These are phyloP conservation scores for Papilionanthe hybrid DNA, from an alignment of 116 monocot species.

Conservation along the genomic window DNA sequence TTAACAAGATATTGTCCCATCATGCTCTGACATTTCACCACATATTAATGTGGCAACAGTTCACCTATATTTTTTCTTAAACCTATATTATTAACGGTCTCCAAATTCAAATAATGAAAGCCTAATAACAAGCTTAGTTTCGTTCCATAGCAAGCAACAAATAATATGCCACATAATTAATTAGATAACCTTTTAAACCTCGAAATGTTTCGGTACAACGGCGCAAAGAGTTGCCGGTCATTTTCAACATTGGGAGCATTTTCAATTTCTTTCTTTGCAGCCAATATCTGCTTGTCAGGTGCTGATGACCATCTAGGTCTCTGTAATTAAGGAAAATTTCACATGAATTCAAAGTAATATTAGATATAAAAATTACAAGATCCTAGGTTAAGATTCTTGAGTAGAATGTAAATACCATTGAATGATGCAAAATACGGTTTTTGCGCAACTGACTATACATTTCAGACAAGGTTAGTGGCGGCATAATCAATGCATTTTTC, in stretches of 20 bases:
- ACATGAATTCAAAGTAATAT: background rate
- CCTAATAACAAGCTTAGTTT: background rate
- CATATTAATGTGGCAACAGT: conserved; percentile 5
- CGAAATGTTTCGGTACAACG: conserved; percentile 40
- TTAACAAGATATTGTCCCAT: conserved; percentile 1
- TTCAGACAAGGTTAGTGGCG: conserved; percentile 35
- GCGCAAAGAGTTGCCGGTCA: conserved; percentile 33
- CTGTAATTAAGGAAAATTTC: conserved; percentile 19
- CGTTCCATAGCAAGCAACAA: background rate
- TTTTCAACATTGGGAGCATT: conserved; percentile 30
- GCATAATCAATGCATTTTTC: conserved; percentile 16
- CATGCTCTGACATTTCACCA: conserved; percentile 10
- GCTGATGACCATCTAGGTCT: conserved; percentile 42
- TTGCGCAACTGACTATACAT: conserved; percentile 35
- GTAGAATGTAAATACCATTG: conserved; percentile 36
- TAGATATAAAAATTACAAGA: background rate
- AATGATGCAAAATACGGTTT: conserved; percentile 34
- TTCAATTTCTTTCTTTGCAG: conserved; percentile 40
- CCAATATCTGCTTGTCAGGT: conserved; percentile 28
- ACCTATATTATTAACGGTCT: background rate
- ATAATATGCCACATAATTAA: background rate
- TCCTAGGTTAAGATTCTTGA: background rate
- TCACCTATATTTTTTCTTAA: background rate
- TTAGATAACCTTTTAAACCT: conserved; percentile 41
- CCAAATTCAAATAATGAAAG: background rate